Evolutionary conservation across 371 early-diverging fungal species (phyloP).

Genomic region (Mortierella polycephala): DNA sequence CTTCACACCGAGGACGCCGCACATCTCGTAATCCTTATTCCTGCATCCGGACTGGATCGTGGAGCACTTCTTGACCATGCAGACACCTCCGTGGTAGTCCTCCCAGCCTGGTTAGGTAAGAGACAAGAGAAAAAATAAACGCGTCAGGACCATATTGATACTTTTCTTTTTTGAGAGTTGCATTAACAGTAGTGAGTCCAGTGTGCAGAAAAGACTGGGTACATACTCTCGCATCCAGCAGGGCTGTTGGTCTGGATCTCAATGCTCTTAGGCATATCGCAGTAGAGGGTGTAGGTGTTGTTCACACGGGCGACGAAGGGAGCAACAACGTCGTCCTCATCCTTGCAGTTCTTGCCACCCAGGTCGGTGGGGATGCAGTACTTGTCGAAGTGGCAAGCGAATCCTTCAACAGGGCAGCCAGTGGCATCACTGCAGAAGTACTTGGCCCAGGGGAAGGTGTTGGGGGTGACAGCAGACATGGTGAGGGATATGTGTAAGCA

Average conservation of each 20-base stretch:
- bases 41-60: constrained; percentile 35
- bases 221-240: constrained; percentile 49
- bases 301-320: constrained; percentile 52
- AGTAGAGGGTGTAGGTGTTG: constrained; percentile 45
- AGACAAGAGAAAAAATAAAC: neutral
- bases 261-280: constrained; percentile 39
- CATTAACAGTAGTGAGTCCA: neutral
- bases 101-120: constrained; percentile 32
- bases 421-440: constrained; percentile 30
- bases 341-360: constrained; percentile 31
- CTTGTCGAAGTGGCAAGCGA: constrained; percentile 32
- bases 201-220: neutral
- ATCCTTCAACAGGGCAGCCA: constrained; percentile 14
- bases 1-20: constrained; percentile 27
- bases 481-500: constrained; percentile 2
- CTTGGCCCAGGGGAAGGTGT: constrained; percentile 36
- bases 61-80: constrained; percentile 50
- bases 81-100: constrained; percentile 46
- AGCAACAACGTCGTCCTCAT: constrained; percentile 32
- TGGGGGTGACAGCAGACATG: constrained; percentile 29
- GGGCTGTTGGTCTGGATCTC: constrained; percentile 39
- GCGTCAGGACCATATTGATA: neutral
- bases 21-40: constrained; percentile 20
- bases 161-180: neutral
- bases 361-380: constrained; percentile 43